Conservation (phyloP, 495 filamentous ascomycete genomes). For the Aspergillus biplanus region DNA sequence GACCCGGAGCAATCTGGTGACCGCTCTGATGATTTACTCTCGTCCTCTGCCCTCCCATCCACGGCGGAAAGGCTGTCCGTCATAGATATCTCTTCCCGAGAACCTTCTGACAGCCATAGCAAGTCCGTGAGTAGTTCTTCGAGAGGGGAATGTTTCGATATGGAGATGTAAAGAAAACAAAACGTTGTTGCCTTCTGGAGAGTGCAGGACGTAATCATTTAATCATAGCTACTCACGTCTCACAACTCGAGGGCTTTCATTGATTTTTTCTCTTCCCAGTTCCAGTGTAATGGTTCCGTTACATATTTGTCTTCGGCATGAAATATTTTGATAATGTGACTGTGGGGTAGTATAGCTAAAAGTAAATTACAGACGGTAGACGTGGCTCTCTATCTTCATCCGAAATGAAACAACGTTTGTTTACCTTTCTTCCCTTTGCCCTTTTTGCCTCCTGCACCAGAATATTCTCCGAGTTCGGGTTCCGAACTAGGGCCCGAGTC, state of each 20-base stretch:
- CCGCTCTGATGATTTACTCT: background rate
- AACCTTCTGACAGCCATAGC: background rate
- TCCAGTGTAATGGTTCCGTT: background rate
- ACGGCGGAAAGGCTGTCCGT: background rate
- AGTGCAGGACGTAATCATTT: background rate
- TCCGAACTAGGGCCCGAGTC: constrained; percentile 27
- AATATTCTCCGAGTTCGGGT: constrained; percentile 36
- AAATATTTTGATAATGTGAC: background rate
- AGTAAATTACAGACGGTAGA: background rate
- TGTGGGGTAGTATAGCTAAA: background rate
- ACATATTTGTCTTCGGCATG: background rate
- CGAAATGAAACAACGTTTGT: constrained; percentile 69
- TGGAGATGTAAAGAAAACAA: background rate
- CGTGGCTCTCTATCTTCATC: constrained; percentile 29
- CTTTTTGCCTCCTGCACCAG: constrained; percentile 60
- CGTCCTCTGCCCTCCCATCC: background rate
- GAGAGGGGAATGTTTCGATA: background rate
- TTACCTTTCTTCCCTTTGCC: constrained; percentile 82
- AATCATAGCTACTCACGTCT: too few relatives aligned
- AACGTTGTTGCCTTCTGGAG: background rate
- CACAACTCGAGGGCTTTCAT: too few relatives aligned
- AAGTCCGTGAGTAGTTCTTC: background rate
- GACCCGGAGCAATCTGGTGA: background rate
- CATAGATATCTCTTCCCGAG: background rate
- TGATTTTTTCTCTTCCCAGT: background rate